phyloP scores from a whole-genome alignment of 192 early-diverging fungal species.

The Dimargaris cristalligena region DNA sequence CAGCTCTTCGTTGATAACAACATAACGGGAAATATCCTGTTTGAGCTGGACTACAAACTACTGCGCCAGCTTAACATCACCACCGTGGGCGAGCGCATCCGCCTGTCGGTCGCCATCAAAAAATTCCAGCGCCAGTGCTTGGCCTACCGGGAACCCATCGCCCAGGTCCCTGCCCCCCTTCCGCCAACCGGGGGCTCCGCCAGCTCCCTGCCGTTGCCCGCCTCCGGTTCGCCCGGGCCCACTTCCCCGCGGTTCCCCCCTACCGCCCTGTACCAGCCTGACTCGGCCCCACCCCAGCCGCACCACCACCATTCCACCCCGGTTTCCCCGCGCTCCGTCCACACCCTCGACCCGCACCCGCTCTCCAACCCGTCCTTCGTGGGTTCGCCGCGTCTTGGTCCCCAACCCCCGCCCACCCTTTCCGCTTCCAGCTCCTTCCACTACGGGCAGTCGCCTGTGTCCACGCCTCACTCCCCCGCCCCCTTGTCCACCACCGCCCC shows the following conservation, averaged over 20 bases:
- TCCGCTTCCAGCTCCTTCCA: background rate
- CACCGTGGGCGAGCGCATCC: constrained; percentile 68
- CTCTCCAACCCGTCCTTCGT: background rate
- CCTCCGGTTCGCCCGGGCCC: constrained; percentile 11
- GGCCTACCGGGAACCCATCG: constrained; percentile 18
- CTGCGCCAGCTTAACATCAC: constrained; percentile 69
- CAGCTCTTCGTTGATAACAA: constrained; percentile 43
- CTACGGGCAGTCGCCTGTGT: background rate
- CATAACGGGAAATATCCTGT: constrained; percentile 64
- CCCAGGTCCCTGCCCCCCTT: constrained; percentile 10
- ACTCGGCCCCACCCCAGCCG: constrained; percentile 3
- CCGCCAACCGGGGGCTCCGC: constrained; percentile 10
- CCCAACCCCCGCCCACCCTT: background rate
- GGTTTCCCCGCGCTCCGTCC: background rate
- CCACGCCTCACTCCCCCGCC: no score
- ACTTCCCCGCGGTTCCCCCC: constrained; percentile 17
- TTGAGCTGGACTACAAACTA: constrained; percentile 66
- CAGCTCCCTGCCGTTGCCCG: constrained; percentile 10
- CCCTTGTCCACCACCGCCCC: constrained; percentile 1
- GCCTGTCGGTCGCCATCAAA: constrained; percentile 61
- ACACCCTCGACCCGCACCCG: background rate
- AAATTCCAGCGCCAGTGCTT: constrained; percentile 42
- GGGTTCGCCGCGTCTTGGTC: background rate
- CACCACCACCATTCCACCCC: background rate
- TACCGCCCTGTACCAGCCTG: constrained; percentile 11